These are phyloP conservation scores for Myxozyma geophila DNA, from an alignment of 805 yeast species.

Conservation along the genomic window DNA sequence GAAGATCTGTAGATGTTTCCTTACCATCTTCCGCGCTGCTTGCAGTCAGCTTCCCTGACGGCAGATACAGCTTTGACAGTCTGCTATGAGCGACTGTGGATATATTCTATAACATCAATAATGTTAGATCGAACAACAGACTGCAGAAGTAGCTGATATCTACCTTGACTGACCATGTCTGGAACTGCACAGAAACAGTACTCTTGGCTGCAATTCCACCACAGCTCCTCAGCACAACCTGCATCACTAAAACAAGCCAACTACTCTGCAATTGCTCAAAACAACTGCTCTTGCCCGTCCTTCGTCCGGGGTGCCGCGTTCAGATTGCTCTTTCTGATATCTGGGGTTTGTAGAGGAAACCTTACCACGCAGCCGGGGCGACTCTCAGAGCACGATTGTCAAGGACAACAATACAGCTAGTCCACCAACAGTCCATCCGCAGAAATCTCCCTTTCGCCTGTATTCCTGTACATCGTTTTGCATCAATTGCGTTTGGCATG, in stretches of 20 bases:
- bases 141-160: not conserved
- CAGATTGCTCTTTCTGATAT: no score
- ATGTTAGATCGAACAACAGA: not conserved
- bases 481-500: no score
- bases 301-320: no score
- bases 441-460: no score
- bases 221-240: not conserved
- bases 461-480: no score
- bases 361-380: no score
- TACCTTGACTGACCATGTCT: not conserved
- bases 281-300: no score
- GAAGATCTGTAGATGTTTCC: slow-evolving; percentile 35
- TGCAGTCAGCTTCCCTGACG: slow-evolving; percentile 18
- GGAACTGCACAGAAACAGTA: not conserved
- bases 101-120: not conserved
- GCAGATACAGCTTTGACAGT: slow-evolving; percentile 22
- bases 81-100: not conserved
- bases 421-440: no score
- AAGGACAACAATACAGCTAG: no score
- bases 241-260: not conserved
- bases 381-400: no score
- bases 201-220: not conserved
- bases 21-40: not conserved
- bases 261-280: no score
- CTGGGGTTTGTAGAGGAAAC: no score